A percentile compares a stretch with the other conserved stretches of the same genome.
These are phyloP conservation scores for Candida patagonica DNA, from an alignment of 805 yeast genomes.

Conservation along the genomic window DNA sequence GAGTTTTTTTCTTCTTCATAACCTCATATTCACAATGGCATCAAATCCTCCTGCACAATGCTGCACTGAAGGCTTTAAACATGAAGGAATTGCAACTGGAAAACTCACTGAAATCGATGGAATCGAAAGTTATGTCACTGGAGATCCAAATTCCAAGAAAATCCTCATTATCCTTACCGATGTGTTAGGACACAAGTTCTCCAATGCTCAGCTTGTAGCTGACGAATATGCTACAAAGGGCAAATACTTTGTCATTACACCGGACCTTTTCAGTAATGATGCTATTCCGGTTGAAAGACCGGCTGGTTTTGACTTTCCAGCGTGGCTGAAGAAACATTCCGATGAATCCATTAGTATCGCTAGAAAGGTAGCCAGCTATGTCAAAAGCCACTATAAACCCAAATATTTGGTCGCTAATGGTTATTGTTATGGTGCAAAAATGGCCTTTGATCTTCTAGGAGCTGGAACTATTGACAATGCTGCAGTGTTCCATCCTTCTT, in stretches of 20 bases:
- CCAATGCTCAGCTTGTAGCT: constrained; percentile 45
- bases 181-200: constrained; percentile 51
- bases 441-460: constrained; percentile 29
- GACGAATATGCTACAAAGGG: constrained; percentile 40
- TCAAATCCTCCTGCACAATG: constrained; percentile 26
- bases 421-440: constrained; percentile 73
- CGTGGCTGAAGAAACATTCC: constrained; percentile 51
- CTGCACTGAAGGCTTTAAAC: constrained; percentile 26
- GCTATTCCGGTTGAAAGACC: constrained; percentile 31
- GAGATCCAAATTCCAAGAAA: constrained; percentile 35
- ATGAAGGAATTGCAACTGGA: constrained; percentile 24
- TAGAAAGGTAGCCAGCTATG: constrained; percentile 11
- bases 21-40: constrained; percentile 27
- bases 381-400: constrained; percentile 39
- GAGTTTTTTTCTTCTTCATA: too few relatives aligned
- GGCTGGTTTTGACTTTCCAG: constrained; percentile 19
- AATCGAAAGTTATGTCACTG: constrained; percentile 40
- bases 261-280: constrained; percentile 60
- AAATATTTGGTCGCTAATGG: constrained; percentile 54
- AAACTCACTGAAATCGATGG: constrained; percentile 18
- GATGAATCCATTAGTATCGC: not conserved
- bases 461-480: constrained; percentile 37
- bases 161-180: constrained; percentile 59
- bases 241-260: constrained; percentile 61
- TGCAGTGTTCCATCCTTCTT: constrained; percentile 81